Base-by-base conservation (phyloP, 2,329 filamentous ascomycete genomes). In the Dactylellina leptospora region DNA sequence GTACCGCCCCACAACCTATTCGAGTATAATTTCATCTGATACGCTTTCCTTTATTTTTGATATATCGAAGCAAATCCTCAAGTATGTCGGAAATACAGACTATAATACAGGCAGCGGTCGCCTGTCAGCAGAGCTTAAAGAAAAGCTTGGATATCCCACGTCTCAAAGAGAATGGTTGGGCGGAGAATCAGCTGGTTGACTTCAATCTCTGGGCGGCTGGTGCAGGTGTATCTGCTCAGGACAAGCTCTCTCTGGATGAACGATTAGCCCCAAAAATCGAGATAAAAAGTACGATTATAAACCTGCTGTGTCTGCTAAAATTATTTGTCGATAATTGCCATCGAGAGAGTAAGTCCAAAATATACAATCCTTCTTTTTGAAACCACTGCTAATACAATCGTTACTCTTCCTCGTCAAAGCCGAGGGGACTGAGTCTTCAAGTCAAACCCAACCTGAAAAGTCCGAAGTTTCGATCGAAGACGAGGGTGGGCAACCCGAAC, bases 121-220 rank as follows among this genome's bases (percentile, higher is more conserved):
- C 23, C 10, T 71, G 66, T 48, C 58, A 51, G 16, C 20, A 59
- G 16, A 62, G 30, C 33, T 25, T 71, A 2, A n/a, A 36, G 2
- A 23, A 27, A n/a, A 36, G 58, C 23, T 13, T 63, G 3, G 38
- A 40, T 11, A 45, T 71, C 10, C 58, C 58, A 11, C 66, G 45
- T 9, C 47, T 71, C 2, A 63, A 23, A 13, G 51, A 62, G 30
- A 56, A 56, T 20, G 58, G 58, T 5, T 71, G 66, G 66, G 66
- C 58, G 8, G 66, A 71, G 20, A 71, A 63, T 30, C 66, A 58
- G 10, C 45, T 71, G 0, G 11, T 71, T 25, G 66, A 71, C 40
- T 71, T 71, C 33, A 45, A 58, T 23, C 66, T 71, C 10, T 71
- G 66, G 66, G 53, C 58, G 13, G 44, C 58, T 5, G 66, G 66